Evolutionary conservation across 306 rosid species (phyloP).

Genomic region (Glycine latifolia): DNA sequence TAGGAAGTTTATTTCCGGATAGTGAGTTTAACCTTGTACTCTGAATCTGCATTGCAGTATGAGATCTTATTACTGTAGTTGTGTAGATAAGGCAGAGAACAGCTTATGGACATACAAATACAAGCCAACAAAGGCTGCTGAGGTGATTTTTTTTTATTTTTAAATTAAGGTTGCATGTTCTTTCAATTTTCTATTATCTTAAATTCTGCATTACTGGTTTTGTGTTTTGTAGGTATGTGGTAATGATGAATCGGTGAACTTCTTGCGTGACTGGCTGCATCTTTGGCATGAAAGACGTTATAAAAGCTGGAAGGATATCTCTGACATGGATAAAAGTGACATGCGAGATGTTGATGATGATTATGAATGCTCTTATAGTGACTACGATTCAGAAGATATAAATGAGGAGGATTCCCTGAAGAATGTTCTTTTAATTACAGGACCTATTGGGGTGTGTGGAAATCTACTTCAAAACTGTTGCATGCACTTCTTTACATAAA

Average conservation of each 20-base stretch:
- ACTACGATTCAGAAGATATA: constrained; percentile 68
- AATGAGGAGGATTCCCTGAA: constrained; percentile 60
- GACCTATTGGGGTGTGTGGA: constrained; percentile 84
- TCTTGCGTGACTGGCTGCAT: constrained; percentile 81
- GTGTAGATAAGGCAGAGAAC: constrained; percentile 55
- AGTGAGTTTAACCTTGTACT: constrained; percentile 39
- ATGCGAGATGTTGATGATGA: constrained; percentile 48
- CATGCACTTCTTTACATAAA: constrained; percentile 41
- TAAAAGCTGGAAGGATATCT: constrained; percentile 53
- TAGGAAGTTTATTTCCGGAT: constrained; percentile 32
- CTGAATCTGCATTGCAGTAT: constrained; percentile 62
- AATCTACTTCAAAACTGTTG: constrained; percentile 29
- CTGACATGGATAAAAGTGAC: constrained; percentile 48
- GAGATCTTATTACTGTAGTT: constrained; percentile 59
- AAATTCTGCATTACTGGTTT: constrained; percentile 35
- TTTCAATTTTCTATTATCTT: not conserved
- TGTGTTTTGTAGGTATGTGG: constrained; percentile 79
- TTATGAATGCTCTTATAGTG: constrained; percentile 60
- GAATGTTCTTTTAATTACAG: constrained; percentile 90
- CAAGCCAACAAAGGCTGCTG: constrained; percentile 76
- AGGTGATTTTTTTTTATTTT: constrained; percentile 53
- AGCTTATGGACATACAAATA: constrained; percentile 81
- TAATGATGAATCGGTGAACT: constrained; percentile 75
- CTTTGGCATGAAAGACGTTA: constrained; percentile 71
- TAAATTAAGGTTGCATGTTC: constrained; percentile 35